Percentiles rank a stretch among this genome's conserved stretches.
Conservation (phyloP, 2,329 filamentous ascomycete genomes). For the Bimuria novae-zelandiae region DNA sequence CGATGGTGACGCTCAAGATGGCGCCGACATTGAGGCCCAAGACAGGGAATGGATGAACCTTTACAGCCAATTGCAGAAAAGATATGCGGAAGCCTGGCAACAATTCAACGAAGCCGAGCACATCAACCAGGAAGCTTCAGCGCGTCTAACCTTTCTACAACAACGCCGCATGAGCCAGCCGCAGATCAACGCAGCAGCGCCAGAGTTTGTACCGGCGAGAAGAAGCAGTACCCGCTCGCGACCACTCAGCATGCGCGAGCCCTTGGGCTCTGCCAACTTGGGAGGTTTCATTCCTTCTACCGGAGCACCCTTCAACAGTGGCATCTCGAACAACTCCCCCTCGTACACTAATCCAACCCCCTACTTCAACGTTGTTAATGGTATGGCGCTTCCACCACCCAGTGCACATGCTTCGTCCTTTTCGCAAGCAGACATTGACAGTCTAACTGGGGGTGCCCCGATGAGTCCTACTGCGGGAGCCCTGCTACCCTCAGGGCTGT, state of each 20-base stretch:
- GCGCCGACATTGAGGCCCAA: conserved; percentile 47
- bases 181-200: conserved; percentile 42
- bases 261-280: conserved; percentile 32
- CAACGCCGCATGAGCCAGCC: conserved; percentile 46
- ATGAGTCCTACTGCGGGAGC: conserved; percentile 78
- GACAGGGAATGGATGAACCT: conserved; percentile 62
- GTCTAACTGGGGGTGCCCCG: conserved; percentile 67
- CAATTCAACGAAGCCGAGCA: conserved; percentile 44
- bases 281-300: conserved; percentile 44
- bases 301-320: conserved; percentile 52
- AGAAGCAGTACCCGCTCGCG: conserved; percentile 49
- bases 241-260: conserved; percentile 47
- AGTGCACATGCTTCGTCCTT: conserved; percentile 41
- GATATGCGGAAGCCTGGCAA: conserved; percentile 47
- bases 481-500: conserved; percentile 70
- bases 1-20: conserved; percentile 45
- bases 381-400: conserved; percentile 57
- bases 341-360: conserved; percentile 56
- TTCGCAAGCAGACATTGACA: conserved; percentile 66
- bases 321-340: conserved; percentile 55
- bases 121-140: conserved; percentile 44
- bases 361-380: conserved; percentile 63
- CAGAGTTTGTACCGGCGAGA: conserved; percentile 39
- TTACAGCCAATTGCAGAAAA: conserved; percentile 58
- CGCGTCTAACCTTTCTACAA: conserved; percentile 49